These are phyloP conservation scores for Elongisporangium prolatum DNA, from an alignment of 352 stramenopile genomes.

Conservation along the genomic window DNA sequence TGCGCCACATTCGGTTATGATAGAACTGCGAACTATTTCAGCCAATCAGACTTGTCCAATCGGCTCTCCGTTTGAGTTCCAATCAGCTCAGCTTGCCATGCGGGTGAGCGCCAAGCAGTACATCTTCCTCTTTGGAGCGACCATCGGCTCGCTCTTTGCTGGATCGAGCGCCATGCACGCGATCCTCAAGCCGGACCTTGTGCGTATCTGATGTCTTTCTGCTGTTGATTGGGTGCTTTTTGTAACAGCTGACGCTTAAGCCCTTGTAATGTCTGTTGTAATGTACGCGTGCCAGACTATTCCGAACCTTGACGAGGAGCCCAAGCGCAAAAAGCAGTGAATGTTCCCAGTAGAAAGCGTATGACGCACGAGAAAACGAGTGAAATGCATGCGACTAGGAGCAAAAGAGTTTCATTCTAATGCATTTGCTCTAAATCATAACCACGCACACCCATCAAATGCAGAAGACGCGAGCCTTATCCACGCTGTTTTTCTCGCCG, in stretches of 20 bases:
- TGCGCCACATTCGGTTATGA: conserved; percentile 18
- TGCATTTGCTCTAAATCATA: background rate
- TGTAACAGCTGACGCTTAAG: background rate
- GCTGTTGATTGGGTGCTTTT: background rate
- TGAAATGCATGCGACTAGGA: background rate
- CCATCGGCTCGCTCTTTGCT: conserved; percentile 79
- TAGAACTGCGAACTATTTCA: conserved; percentile 15
- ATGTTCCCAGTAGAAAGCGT: background rate
- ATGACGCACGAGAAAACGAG: background rate
- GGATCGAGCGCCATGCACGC: conserved; percentile 82
- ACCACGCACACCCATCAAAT: background rate
- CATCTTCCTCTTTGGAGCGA: conserved; percentile 54
- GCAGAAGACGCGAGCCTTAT: background rate
- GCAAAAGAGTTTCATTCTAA: background rate
- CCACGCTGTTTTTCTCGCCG: conserved; percentile 27
- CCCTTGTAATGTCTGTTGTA: background rate
- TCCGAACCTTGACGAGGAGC: background rate
- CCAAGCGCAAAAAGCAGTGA: background rate
- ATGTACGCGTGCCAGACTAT: background rate
- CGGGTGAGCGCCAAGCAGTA: conserved; percentile 73
- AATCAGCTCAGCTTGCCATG: conserved; percentile 27
- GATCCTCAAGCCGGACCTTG: conserved; percentile 77
- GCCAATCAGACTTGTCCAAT: conserved; percentile 22
- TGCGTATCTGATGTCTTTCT: conserved; percentile 17
- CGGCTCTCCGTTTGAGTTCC: background rate